phyloP scores from a whole-genome alignment of 306 rosid genomes.

The Ormosia semicastrata region DNA sequence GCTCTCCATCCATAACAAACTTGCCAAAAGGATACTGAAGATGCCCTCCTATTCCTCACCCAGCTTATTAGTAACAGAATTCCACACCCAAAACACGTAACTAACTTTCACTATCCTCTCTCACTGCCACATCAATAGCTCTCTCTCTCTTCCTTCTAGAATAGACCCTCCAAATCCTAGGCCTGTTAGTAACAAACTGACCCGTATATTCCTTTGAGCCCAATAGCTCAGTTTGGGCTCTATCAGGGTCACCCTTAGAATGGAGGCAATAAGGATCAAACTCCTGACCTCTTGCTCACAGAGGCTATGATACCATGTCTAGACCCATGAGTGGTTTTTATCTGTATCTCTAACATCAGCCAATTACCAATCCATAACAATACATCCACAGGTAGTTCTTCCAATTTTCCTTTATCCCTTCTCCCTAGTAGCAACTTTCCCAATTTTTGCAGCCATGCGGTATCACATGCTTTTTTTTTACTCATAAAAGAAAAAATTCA shows the following conservation, averaged over 20 bases:
- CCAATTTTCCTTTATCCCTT: conserved; percentile 2
- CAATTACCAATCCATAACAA: conserved; percentile 16
- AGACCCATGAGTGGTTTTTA: background rate
- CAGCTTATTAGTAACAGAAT: too few species aligned
- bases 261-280: background rate
- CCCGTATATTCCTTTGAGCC: too few species aligned
- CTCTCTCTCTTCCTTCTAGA: too few species aligned
- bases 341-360: background rate
- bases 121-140: too few species aligned
- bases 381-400: background rate
- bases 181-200: too few species aligned
- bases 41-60: too few species aligned
- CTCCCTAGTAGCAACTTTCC: background rate
- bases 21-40: too few species aligned
- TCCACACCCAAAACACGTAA: too few species aligned
- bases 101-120: too few species aligned
- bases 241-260: background rate
- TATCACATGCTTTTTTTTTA: background rate
- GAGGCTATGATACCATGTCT: background rate
- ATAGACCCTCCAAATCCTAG: too few species aligned
- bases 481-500: background rate
- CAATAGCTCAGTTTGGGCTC: too few species aligned
- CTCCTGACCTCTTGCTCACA: conserved; percentile 1
- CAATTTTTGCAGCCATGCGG: background rate
- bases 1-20: too few species aligned